Conservation (phyloP, 176 grass and related monocot species). For the Elymus sibiricus region DNA sequence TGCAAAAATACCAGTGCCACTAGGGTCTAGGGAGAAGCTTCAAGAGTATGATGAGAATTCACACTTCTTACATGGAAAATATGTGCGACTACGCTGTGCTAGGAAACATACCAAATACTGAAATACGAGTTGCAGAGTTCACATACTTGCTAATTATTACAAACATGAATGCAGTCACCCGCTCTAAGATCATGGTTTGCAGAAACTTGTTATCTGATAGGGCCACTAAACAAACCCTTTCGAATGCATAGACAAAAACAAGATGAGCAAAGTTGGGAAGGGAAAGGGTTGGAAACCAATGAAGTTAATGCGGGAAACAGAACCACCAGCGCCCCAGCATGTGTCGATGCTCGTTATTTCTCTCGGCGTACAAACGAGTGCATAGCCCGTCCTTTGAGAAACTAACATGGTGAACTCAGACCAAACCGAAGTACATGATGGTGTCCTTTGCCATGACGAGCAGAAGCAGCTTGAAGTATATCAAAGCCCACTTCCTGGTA, state of each 20-base stretch:
- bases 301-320: background rate
- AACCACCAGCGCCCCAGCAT: background rate
- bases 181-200: background rate
- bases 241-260: background rate
- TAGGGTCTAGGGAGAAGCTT: background rate
- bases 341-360: constrained; percentile 29
- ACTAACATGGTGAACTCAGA: constrained; percentile 27
- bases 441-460: constrained; percentile 87
- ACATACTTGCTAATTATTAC: constrained; percentile 25
- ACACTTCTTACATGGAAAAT: background rate
- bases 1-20: background rate
- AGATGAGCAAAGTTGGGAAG: background rate
- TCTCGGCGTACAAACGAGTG: background rate
- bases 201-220: background rate
- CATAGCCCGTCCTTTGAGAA: background rate
- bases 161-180: background rate
- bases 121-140: background rate
- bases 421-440: constrained; percentile 60
- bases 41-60: background rate
- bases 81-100: background rate
- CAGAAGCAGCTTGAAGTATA: constrained; percentile 83
- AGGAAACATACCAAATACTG: constrained; percentile 1
- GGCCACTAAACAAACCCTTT: constrained; percentile 14
- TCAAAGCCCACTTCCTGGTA: constrained; percentile 81
- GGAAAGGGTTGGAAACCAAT: background rate